These are phyloP conservation scores for Fistulina hepatica DNA, from an alignment of 1,284 basidiomycete species.

Conservation along the genomic window DNA sequence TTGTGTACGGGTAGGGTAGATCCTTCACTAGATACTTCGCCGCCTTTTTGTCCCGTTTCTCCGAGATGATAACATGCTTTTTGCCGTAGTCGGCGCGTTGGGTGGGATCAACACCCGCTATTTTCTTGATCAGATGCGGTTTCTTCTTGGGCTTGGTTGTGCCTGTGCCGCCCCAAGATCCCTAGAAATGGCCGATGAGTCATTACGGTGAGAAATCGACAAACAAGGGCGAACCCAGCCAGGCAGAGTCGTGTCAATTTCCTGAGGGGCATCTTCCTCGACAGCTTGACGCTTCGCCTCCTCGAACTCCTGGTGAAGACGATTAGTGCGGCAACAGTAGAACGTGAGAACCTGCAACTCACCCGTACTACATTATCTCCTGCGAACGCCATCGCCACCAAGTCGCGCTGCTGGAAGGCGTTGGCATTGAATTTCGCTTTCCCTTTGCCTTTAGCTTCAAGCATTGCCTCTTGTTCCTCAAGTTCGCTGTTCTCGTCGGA, in stretches of 20 bases:
- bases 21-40: constrained; percentile 82
- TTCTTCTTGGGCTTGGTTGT: constrained; percentile 46
- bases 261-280: constrained; percentile 74
- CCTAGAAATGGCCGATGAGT: constrained; percentile 36
- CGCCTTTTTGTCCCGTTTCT: constrained; percentile 90
- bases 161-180: constrained; percentile 85
- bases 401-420: constrained; percentile 77
- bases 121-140: constrained; percentile 63
- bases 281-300: constrained; percentile 73
- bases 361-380: constrained; percentile 91
- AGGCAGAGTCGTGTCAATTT: constrained; percentile 83
- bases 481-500: constrained; percentile 55
- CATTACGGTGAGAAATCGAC: constrained; percentile 1
- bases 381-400: constrained; percentile 92
- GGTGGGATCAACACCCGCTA: constrained; percentile 69
- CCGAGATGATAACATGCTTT: constrained; percentile 87
- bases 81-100: constrained; percentile 78
- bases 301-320: constrained; percentile 59
- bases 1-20: constrained; percentile 90
- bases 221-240: constrained; percentile 75
- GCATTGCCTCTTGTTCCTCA: constrained; percentile 49
- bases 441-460: constrained; percentile 33
- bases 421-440: constrained; percentile 36
- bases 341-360: constrained; percentile 16
- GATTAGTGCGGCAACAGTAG: constrained; percentile 6